Evolutionary conservation across 2,329 filamentous ascomycete genomes (phyloP).

Genomic region (Ploettnerulaceae sp.): DNA sequence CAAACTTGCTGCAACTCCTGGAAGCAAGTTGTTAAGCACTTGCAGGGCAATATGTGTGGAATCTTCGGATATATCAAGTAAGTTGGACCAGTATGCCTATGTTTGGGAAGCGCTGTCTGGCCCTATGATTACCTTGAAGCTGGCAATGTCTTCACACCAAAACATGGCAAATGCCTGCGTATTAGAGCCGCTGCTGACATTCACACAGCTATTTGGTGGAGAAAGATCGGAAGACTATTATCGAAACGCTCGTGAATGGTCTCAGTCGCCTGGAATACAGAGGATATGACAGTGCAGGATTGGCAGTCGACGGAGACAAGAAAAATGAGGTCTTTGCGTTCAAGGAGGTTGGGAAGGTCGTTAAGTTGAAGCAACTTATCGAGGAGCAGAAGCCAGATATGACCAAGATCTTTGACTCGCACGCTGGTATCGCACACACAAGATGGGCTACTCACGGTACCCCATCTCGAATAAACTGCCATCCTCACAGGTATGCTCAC

Average conservation of each 20-base stretch:
- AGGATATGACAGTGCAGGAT: slow-evolving; percentile 94
- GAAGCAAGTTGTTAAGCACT: neutral
- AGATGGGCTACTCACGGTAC: slow-evolving; percentile 97
- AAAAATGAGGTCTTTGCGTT: slow-evolving; percentile 96
- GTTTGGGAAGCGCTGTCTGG: too few species aligned
- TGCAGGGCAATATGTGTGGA: slow-evolving; percentile 9
- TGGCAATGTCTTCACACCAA: neutral
- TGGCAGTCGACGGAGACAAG: slow-evolving; percentile 96
- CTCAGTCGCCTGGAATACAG: slow-evolving; percentile 96
- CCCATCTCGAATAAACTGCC: slow-evolving; percentile 92
- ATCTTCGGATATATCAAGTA: slow-evolving; percentile 15
- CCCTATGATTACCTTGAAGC: too few species aligned
- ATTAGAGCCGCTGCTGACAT: neutral
- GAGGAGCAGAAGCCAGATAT: slow-evolving; percentile 77
- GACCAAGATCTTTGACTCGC: slow-evolving; percentile 92
- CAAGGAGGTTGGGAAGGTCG: slow-evolving; percentile 99
- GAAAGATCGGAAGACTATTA: slow-evolving; percentile 95
- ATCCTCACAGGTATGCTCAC: slow-evolving; percentile 82
- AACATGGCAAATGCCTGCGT: neutral
- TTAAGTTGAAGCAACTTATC: slow-evolving; percentile 91
- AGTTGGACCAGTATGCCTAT: too few species aligned
- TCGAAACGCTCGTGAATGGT: slow-evolving; percentile 94
- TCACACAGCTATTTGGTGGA: slow-evolving; percentile 84
- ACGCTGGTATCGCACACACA: slow-evolving; percentile 98
- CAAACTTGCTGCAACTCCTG: neutral